A percentile compares a stretch with the other conserved stretches of the same genome.
Evolutionary conservation across 1,139 yeast genomes (phyloP).

Genomic region (Magnusiomyces ingens): DNA sequence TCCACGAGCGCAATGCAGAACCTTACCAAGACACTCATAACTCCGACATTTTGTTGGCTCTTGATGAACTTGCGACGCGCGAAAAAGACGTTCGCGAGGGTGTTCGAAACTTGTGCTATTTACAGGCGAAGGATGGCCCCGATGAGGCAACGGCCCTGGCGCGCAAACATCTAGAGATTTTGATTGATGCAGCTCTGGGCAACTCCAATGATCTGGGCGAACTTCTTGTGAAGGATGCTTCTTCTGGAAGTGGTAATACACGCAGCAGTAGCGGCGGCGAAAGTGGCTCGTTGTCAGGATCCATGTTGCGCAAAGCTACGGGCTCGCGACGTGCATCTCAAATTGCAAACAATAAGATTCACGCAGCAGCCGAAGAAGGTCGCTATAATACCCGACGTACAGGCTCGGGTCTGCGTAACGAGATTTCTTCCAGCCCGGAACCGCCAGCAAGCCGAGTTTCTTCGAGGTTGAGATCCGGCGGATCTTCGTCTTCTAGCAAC

Average conservation of each 20-base stretch:
- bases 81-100: conserved; percentile 29
- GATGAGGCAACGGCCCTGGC: conserved; percentile 26
- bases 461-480: too few species aligned
- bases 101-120: conserved; percentile 31
- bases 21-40: conserved; percentile 24
- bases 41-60: conserved; percentile 27
- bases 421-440: too few species aligned
- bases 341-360: conserved; percentile 2
- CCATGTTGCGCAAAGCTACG: too few species aligned
- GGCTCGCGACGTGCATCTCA: conserved; percentile 1
- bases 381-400: not conserved
- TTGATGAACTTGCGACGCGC: conserved; percentile 32
- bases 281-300: too few species aligned
- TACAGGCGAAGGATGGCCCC: conserved; percentile 25
- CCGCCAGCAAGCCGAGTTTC: too few species aligned
- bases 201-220: too few species aligned
- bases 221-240: too few species aligned
- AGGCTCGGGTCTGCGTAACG: too few species aligned
- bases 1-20: conserved; percentile 22
- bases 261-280: too few species aligned
- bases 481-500: too few species aligned
- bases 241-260: too few species aligned
- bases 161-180: conserved; percentile 28
- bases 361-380: conserved; percentile 5
- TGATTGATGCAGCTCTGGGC: conserved; percentile 37